These are phyloP conservation scores for Annulohypoxylon bovei DNA, from an alignment of 495 filamentous ascomycete species.

Conservation along the genomic window DNA sequence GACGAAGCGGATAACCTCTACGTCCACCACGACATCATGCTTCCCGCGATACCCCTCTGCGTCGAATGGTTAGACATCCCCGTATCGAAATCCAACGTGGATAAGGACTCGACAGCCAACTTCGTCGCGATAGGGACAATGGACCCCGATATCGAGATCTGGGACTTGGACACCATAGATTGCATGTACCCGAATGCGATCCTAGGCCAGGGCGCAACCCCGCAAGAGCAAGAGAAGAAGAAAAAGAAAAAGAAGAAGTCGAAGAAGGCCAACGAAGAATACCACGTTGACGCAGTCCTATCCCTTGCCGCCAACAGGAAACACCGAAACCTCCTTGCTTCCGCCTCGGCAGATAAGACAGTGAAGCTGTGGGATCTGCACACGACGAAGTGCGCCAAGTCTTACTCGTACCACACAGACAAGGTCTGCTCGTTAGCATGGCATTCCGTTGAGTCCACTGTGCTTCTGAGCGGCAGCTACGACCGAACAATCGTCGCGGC, in stretches of 20 bases:
- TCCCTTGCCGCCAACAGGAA: slow-evolving; percentile 90
- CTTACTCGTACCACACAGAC: slow-evolving; percentile 90
- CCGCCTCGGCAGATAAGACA: slow-evolving; percentile 93
- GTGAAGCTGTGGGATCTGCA: slow-evolving; percentile 98
- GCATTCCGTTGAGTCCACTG: slow-evolving; percentile 86
- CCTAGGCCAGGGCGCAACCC: slow-evolving; percentile 80
- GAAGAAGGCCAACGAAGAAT: slow-evolving; percentile 86
- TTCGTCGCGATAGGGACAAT: slow-evolving; percentile 96
- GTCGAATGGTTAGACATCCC: slow-evolving; percentile 94
- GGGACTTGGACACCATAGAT: slow-evolving; percentile 95
- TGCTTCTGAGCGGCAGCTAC: slow-evolving; percentile 91
- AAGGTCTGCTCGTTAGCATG: slow-evolving; percentile 96
- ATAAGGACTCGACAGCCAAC: slow-evolving; percentile 73
- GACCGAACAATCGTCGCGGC: slow-evolving; percentile 90
- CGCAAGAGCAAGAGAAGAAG: slow-evolving; percentile 56
- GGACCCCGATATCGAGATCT: slow-evolving; percentile 98
- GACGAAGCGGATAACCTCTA: slow-evolving; percentile 94
- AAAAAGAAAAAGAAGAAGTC: slow-evolving; percentile 84
- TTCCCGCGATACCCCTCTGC: slow-evolving; percentile 94
- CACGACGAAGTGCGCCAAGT: slow-evolving; percentile 90
- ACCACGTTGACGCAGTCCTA: slow-evolving; percentile 93
- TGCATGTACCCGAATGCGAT: slow-evolving; percentile 98
- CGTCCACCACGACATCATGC: slow-evolving; percentile 99
- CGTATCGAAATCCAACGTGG: slow-evolving; percentile 72
- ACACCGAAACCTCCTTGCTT: slow-evolving; percentile 95